A percentile compares a stretch with the other conserved stretches of the same genome.
phyloP scores from a whole-genome alignment of 2,329 filamentous ascomycete species.

The Aspergillus versicolor region DNA sequence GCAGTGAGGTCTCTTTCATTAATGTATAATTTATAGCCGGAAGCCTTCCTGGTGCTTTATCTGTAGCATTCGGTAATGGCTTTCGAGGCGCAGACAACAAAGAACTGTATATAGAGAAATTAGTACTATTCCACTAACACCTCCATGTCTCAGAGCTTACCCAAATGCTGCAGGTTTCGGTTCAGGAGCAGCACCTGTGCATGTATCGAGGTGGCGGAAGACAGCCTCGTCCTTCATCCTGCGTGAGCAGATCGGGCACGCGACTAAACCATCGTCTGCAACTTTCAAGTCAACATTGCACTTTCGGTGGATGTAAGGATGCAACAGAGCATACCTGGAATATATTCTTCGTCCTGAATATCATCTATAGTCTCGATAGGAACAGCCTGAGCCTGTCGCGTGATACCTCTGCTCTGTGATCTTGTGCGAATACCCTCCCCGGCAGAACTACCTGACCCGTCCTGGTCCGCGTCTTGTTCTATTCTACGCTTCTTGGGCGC shows the following conservation, averaged over 20 bases:
- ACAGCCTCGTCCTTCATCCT: slow-evolving; percentile 79
- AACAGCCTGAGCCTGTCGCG: slow-evolving; percentile 13
- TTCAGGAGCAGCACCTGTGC: slow-evolving; percentile 36
- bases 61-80: slow-evolving; percentile 18
- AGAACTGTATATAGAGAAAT: slow-evolving; percentile 22
- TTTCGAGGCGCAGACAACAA: slow-evolving; percentile 16
- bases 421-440: slow-evolving; percentile 35
- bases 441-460: slow-evolving; percentile 30
- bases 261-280: slow-evolving; percentile 70
- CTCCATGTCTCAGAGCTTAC: slow-evolving; percentile 19
- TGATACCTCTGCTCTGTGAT: slow-evolving; percentile 28
- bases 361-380: slow-evolving; percentile 38
- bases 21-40: slow-evolving; percentile 83
- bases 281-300: slow-evolving; percentile 3
- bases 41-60: slow-evolving; percentile 60
- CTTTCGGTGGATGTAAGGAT: neutral
- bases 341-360: slow-evolving; percentile 41
- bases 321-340: slow-evolving; percentile 30
- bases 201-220: slow-evolving; percentile 77
- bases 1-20: slow-evolving; percentile 73
- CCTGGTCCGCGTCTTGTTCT: slow-evolving; percentile 26
- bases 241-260: slow-evolving; percentile 77
- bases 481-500: slow-evolving; percentile 38
- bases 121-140: slow-evolving; percentile 14
- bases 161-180: slow-evolving; percentile 24